A percentile compares a stretch with the other conserved stretches of the same genome.
phyloP scores from a whole-genome alignment of 2,329 filamentous ascomycete species.

The Colletotrichum sidae region DNA sequence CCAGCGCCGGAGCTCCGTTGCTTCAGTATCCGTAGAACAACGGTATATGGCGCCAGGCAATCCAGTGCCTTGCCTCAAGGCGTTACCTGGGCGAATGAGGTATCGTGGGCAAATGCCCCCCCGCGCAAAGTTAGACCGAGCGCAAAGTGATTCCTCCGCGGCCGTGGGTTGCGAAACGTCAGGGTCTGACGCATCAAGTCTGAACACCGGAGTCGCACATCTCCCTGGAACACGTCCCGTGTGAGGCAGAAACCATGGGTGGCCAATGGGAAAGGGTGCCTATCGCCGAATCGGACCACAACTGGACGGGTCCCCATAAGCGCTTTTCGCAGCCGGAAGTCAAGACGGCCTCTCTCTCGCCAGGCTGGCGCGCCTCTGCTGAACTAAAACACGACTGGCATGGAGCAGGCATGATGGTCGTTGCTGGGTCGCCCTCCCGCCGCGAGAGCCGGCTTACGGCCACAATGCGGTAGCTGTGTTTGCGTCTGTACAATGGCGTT shows the following conservation, averaged over 20 bases:
- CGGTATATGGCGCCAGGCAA: slow-evolving; percentile 23
- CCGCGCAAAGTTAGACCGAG: slow-evolving; percentile 36
- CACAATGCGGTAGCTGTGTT: slow-evolving; percentile 30
- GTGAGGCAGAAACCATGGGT: slow-evolving; percentile 35
- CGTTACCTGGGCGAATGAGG: slow-evolving; percentile 19
- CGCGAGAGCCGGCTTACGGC: slow-evolving; percentile 30
- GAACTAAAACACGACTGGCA: slow-evolving; percentile 34
- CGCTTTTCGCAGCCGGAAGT: slow-evolving; percentile 30
- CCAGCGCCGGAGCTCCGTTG: slow-evolving; percentile 35
- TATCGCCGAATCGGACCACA: slow-evolving; percentile 39
- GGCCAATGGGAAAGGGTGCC: slow-evolving; percentile 36
- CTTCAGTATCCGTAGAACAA: slow-evolving; percentile 2
- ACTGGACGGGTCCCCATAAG: slow-evolving; percentile 35
- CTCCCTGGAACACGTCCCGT: slow-evolving; percentile 38
- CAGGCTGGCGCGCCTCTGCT: slow-evolving; percentile 35
- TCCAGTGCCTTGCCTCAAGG: slow-evolving; percentile 4
- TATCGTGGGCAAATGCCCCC: slow-evolving; percentile 22
- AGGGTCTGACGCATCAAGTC: slow-evolving; percentile 37
- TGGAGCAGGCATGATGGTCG: slow-evolving; percentile 36
- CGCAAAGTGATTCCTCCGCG: slow-evolving; percentile 33
- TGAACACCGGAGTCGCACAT: slow-evolving; percentile 39
- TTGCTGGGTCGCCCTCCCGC: slow-evolving; percentile 36
- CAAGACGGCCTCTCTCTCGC: slow-evolving; percentile 25
- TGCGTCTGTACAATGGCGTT: slow-evolving; percentile 12
- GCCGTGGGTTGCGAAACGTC: slow-evolving; percentile 35